phyloP scores from a whole-genome alignment of 2,329 filamentous ascomycete genomes.

The Ascochyta viciae-villosae region DNA sequence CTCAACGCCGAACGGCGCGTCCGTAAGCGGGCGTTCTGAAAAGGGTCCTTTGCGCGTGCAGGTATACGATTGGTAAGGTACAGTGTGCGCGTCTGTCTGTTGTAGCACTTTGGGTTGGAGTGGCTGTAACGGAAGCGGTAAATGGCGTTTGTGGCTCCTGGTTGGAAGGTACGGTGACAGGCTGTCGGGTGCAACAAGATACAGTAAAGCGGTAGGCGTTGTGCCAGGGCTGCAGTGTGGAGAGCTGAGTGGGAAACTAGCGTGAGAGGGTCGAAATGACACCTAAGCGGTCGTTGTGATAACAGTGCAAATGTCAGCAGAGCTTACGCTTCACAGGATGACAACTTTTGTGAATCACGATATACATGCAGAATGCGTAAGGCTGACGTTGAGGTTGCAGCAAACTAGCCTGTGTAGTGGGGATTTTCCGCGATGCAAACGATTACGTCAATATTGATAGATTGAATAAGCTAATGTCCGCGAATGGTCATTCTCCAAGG shows the following conservation, averaged over 20 bases:
- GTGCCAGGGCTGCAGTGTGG: constrained; percentile 2
- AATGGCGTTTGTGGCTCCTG: constrained; percentile 12
- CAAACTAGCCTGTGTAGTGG: neutral
- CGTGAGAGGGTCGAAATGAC: neutral
- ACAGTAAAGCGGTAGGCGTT: constrained; percentile 4
- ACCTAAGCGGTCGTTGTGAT: constrained; percentile 2
- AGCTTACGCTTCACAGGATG: neutral
- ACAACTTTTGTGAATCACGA: neutral
- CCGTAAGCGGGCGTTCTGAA: neutral
- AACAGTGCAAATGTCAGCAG: constrained; percentile 1
- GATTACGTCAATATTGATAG: constrained; percentile 4
- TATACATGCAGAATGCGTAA: constrained; percentile 2
- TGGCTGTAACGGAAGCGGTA: constrained; percentile 7
- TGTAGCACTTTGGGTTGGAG: neutral
- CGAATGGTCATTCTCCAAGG: no score
- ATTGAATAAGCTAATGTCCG: no score
- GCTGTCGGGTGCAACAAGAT: constrained; percentile 8
- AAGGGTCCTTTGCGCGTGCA: neutral
- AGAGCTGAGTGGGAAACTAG: constrained; percentile 20
- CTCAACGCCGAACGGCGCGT: neutral
- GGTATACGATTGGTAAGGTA: neutral
- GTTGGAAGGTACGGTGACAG: constrained; percentile 2
- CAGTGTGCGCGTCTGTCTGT: constrained; percentile 4
- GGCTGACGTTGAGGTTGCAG: constrained; percentile 11
- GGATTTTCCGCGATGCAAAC: neutral